Percentiles rank a stretch among this genome's conserved stretches.
phyloP scores from a whole-genome alignment of 176 grass and related monocot species.

The Cenchrus americanus region DNA sequence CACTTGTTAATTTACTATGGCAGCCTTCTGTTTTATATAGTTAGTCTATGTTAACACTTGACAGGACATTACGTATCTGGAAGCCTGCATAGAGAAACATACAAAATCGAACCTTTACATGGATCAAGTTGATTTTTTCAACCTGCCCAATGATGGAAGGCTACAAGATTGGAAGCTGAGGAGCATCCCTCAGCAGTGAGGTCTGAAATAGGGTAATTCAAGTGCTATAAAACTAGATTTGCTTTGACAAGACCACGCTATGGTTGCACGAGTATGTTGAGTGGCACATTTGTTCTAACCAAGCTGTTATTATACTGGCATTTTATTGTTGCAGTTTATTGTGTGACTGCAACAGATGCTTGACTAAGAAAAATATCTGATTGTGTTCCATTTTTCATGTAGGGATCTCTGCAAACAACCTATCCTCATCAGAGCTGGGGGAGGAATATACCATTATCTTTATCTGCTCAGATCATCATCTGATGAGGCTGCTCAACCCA shows the following conservation, averaged over 20 bases:
- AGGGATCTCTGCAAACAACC: slow-evolving; percentile 81
- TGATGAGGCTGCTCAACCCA: slow-evolving; percentile 63
- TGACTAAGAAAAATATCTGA: slow-evolving; percentile 16
- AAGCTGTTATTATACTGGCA: slow-evolving; percentile 9
- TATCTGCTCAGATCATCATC: slow-evolving; percentile 69
- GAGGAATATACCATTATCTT: slow-evolving; percentile 97
- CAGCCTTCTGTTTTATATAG: slow-evolving; percentile 47
- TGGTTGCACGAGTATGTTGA: slow-evolving; percentile 27
- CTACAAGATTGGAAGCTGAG: slow-evolving; percentile 83
- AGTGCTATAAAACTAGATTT: slow-evolving; percentile 17
- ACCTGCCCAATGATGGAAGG: slow-evolving; percentile 84
- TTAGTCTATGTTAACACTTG: slow-evolving; percentile 20
- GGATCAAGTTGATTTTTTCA: slow-evolving; percentile 99
- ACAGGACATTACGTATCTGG: slow-evolving; percentile 91
- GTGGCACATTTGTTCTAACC: not conserved
- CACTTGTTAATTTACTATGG: slow-evolving; percentile 36
- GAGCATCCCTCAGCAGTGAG: slow-evolving; percentile 65
- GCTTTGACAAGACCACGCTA: not conserved
- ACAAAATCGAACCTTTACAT: slow-evolving; percentile 97
- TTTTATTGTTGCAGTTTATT: slow-evolving; percentile 7
- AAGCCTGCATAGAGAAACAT: slow-evolving; percentile 99
- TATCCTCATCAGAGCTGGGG: slow-evolving; percentile 83
- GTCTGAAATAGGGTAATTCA: slow-evolving; percentile 62
- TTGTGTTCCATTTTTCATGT: slow-evolving; percentile 35
- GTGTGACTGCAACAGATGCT: slow-evolving; percentile 16